phyloP scores from a whole-genome alignment of 106 monocot genomes.

The Allium sativum region DNA sequence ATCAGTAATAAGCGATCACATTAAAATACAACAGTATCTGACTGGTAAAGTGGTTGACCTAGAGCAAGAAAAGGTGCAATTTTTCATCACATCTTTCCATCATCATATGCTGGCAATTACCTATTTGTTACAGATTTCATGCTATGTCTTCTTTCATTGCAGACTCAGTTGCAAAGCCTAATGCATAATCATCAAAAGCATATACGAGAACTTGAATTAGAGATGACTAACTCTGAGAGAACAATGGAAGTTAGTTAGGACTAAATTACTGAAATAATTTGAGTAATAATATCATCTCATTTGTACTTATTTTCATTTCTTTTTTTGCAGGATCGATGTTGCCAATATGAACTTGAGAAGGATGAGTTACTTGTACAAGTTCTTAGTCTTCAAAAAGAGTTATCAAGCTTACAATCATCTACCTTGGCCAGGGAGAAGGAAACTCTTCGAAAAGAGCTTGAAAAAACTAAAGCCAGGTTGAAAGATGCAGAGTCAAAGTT shows the following conservation, averaged over 20 bases:
- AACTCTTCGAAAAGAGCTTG: conserved; percentile 70
- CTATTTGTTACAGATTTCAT: neutral
- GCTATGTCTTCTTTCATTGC: conserved; percentile 10
- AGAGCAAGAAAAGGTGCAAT: conserved; percentile 61
- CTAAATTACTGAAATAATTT: neutral
- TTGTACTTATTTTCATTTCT: neutral
- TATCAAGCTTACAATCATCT: conserved; percentile 45
- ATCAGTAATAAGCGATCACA: conserved; percentile 31
- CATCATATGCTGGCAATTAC: neutral
- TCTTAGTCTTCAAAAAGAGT: conserved; percentile 60
- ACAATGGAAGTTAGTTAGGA: conserved; percentile 35
- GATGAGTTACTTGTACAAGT: conserved; percentile 48
- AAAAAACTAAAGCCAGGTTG: conserved; percentile 60
- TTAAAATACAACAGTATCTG: conserved; percentile 28
- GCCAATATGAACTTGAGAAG: conserved; percentile 67
- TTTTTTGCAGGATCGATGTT: conserved; percentile 30
- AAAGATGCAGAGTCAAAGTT: conserved; percentile 88
- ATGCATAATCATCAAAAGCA: conserved; percentile 21
- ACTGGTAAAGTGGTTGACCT: conserved; percentile 30
- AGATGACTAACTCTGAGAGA: conserved; percentile 33
- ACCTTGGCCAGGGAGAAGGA: conserved; percentile 67
- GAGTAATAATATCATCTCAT: neutral
- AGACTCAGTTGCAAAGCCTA: conserved; percentile 32
- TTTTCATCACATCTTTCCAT: conserved; percentile 1
- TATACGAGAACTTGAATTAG: conserved; percentile 33